Evolutionary conservation across 2,329 filamentous ascomycete species (phyloP).

Genomic region (Beauveria medogensis): DNA sequence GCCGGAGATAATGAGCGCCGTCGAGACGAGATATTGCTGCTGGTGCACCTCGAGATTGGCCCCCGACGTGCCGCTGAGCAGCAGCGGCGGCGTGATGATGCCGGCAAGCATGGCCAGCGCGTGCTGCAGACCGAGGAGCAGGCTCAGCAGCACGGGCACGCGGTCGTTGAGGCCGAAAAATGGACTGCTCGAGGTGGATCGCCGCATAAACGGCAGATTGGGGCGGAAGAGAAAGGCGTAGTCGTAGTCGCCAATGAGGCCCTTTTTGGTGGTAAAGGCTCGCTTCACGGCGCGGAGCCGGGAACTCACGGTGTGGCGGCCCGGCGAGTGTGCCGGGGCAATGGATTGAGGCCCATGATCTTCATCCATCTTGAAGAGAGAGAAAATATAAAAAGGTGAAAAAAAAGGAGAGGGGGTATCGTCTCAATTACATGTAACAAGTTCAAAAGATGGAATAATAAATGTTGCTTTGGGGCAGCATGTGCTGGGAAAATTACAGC

Average conservation of each 20-base stretch:
- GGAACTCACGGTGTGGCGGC: slow-evolving; percentile 24
- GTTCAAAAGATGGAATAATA: too few relatives aligned
- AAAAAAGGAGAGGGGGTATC: too few relatives aligned
- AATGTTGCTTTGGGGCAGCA: background rate
- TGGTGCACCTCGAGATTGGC: slow-evolving; percentile 54
- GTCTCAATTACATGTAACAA: too few relatives aligned
- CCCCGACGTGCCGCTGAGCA: slow-evolving; percentile 53
- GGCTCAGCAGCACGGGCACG: slow-evolving; percentile 58
- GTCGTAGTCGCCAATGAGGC: slow-evolving; percentile 79
- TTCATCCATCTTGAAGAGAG: slow-evolving; percentile 45
- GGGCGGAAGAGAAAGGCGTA: slow-evolving; percentile 81
- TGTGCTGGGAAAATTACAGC: background rate
- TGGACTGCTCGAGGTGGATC: slow-evolving; percentile 45
- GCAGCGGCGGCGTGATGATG: slow-evolving; percentile 71
- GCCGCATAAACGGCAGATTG: slow-evolving; percentile 70
- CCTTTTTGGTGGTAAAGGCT: slow-evolving; percentile 52
- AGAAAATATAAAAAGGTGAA: background rate
- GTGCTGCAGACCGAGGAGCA: slow-evolving; percentile 63
- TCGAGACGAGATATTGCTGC: slow-evolving; percentile 72
- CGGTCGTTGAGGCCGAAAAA: slow-evolving; percentile 73
- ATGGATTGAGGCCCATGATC: slow-evolving; percentile 45
- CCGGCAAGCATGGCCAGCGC: slow-evolving; percentile 68
- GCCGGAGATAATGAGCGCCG: slow-evolving; percentile 70
- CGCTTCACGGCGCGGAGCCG: slow-evolving; percentile 23
- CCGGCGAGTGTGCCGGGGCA: slow-evolving; percentile 31